These are phyloP conservation scores for Leucocoprinus leucothites DNA, from an alignment of 768 basidiomycete species.

Conservation along the genomic window DNA sequence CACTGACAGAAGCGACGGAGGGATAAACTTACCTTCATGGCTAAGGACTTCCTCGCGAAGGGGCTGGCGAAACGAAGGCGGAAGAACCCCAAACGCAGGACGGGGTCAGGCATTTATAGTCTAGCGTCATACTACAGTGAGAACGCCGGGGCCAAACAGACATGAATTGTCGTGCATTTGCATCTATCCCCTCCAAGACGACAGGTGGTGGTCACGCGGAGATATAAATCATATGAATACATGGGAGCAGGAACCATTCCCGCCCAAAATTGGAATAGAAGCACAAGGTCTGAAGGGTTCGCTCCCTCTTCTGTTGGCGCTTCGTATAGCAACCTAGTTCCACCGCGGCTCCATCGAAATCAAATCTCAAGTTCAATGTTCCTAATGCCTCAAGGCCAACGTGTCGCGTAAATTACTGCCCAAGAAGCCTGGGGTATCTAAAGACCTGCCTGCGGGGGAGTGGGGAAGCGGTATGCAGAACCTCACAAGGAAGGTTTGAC, in stretches of 20 bases:
- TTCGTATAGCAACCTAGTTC: not conserved
- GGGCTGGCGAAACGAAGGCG: not conserved
- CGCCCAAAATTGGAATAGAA: not conserved
- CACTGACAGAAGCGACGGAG: no score
- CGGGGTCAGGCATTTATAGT: conserved; percentile 5
- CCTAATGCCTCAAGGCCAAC: no score
- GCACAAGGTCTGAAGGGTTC: not conserved
- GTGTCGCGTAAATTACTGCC: not conserved
- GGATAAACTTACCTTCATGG: conserved; percentile 12
- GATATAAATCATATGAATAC: not conserved
- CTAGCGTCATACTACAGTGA: not conserved
- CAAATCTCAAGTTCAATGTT: no score
- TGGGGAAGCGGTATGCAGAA: not conserved
- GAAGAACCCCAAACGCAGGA: not conserved
- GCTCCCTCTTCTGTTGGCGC: not conserved
- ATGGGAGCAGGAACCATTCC: not conserved
- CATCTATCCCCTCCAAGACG: conserved; percentile 8
- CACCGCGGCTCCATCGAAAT: not conserved
- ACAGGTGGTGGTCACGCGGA: conserved; percentile 6
- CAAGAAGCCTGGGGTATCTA: no score
- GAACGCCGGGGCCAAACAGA: not conserved
- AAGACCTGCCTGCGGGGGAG: no score
- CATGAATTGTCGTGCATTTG: not conserved
- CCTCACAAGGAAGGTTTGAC: not conserved
- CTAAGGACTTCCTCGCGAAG: conserved; percentile 2